Percentiles rank a stretch among this genome's conserved stretches.
Conservation (phyloP, 805 yeast species). For the Candida oleophila region DNA sequence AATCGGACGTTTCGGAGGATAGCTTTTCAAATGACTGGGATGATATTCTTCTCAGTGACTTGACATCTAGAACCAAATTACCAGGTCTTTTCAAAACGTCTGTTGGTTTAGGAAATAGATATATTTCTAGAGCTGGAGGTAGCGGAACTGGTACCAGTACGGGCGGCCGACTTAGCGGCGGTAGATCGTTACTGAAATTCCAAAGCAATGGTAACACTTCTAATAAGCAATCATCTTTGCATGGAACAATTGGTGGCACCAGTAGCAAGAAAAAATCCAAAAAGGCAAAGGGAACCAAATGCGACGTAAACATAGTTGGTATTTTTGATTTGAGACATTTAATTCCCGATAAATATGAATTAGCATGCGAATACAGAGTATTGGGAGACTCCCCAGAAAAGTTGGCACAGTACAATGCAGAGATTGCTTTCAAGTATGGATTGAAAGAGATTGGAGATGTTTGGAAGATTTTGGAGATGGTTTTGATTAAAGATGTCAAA, state of each 20-base stretch:
- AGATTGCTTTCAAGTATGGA: constrained; percentile 65
- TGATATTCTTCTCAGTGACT: constrained; percentile 58
- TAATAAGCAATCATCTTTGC: constrained; percentile 34
- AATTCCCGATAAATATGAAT: constrained; percentile 71
- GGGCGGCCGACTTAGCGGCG: constrained; percentile 20
- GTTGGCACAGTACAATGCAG: constrained; percentile 67
- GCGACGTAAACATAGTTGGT: constrained; percentile 53
- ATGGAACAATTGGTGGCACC: constrained; percentile 14
- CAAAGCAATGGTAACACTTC: constrained; percentile 39
- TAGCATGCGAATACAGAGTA: constrained; percentile 66
- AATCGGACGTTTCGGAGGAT: constrained; percentile 43
- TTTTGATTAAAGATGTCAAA: constrained; percentile 42
- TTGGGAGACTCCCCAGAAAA: constrained; percentile 63
- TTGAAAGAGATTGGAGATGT: constrained; percentile 64
- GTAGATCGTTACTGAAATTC: constrained; percentile 26
- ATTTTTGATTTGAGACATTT: constrained; percentile 65
- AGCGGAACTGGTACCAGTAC: constrained; percentile 11
- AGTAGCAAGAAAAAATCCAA: constrained; percentile 12
- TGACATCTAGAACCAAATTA: constrained; percentile 47
- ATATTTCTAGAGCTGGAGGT: constrained; percentile 12
- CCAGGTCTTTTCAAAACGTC: constrained; percentile 50
- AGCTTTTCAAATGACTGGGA: constrained; percentile 71
- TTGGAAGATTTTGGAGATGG: constrained; percentile 63
- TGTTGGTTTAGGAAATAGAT: constrained; percentile 38
- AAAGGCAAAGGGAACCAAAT: constrained; percentile 17